phyloP scores from a whole-genome alignment of 2,329 filamentous ascomycete species.

The Neoascochyta sp. region DNA sequence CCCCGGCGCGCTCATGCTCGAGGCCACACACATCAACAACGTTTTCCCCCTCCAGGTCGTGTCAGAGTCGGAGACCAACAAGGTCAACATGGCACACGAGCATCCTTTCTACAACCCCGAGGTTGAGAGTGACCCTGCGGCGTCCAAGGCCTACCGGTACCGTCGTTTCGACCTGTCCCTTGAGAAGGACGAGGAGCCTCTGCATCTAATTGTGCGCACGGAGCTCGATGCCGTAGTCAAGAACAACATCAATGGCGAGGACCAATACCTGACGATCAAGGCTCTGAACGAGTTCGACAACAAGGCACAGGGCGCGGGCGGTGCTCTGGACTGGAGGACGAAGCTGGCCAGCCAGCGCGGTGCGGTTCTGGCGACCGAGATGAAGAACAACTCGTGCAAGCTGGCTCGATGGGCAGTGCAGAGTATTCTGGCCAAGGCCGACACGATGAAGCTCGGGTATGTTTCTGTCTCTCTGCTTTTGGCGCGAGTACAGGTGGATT shows the following conservation, averaged over 20 bases:
- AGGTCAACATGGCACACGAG: constrained; percentile 78
- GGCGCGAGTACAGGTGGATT: background rate
- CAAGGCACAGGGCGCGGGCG: constrained; percentile 93
- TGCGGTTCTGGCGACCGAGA: constrained; percentile 96
- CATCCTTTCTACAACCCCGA: constrained; percentile 97
- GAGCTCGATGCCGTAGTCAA: constrained; percentile 95
- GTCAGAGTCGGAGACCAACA: constrained; percentile 70
- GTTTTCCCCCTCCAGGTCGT: constrained; percentile 98
- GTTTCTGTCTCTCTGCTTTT: constrained; percentile 32
- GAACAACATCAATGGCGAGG: constrained; percentile 86
- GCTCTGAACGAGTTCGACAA: constrained; percentile 98
- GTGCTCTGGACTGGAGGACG: constrained; percentile 92
- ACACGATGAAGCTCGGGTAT: constrained; percentile 96
- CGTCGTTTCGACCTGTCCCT: constrained; percentile 92
- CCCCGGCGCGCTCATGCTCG: constrained; percentile 85
- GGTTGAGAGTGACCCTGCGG: constrained; percentile 88
- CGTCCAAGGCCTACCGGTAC: constrained; percentile 98
- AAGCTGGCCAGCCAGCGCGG: constrained; percentile 93
- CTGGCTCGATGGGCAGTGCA: constrained; percentile 96
- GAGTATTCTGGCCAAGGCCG: constrained; percentile 93
- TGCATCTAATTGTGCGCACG: constrained; percentile 88
- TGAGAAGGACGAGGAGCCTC: constrained; percentile 83
- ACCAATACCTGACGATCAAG: constrained; percentile 89
- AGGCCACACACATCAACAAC: constrained; percentile 99
- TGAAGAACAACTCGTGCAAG: constrained; percentile 99